phyloP scores from a whole-genome alignment of 257 asterid genomes.

The Pogostemon cablin region DNA sequence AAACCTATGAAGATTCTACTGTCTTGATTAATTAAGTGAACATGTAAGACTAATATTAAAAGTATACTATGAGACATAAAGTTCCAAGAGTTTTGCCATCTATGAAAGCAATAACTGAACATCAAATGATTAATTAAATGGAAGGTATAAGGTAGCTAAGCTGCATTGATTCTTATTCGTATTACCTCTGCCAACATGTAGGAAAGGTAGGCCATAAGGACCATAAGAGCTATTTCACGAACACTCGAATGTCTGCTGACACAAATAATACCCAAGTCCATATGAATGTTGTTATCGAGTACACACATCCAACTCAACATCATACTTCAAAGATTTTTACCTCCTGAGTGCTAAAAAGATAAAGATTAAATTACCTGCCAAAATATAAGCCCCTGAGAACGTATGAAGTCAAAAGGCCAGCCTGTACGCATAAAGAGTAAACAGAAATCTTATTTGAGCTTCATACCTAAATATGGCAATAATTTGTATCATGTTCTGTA shows the following conservation, averaged over 20 bases:
- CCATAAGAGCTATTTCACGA: conserved; percentile 89
- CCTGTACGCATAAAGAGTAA: conserved; percentile 51
- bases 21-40: conserved; percentile 9
- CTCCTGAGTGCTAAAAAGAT: conserved; percentile 7
- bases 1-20: not conserved
- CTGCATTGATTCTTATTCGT: conserved; percentile 4
- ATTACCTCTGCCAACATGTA: conserved; percentile 98
- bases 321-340: not conserved
- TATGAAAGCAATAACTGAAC: not conserved
- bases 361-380: conserved; percentile 60
- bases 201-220: conserved; percentile 88
- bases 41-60: conserved; percentile 1
- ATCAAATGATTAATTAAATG: not conserved
- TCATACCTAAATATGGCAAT: not conserved
- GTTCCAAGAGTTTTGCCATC: conserved; percentile 1
- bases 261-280: conserved; percentile 31
- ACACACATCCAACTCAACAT: conserved; percentile 25
- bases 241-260: conserved; percentile 77
- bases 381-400: conserved; percentile 79
- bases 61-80: not conserved
- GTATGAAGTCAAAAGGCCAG: conserved; percentile 78
- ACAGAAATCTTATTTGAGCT: conserved; percentile 3
- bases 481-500: not conserved
- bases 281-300: conserved; percentile 14
- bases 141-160: conserved; percentile 5